Evolutionary conservation across 371 early-diverging fungal genomes (phyloP), one percentile per base, ranked within the genome.

Genomic region (Coelomomyces lativittatus): DNA sequence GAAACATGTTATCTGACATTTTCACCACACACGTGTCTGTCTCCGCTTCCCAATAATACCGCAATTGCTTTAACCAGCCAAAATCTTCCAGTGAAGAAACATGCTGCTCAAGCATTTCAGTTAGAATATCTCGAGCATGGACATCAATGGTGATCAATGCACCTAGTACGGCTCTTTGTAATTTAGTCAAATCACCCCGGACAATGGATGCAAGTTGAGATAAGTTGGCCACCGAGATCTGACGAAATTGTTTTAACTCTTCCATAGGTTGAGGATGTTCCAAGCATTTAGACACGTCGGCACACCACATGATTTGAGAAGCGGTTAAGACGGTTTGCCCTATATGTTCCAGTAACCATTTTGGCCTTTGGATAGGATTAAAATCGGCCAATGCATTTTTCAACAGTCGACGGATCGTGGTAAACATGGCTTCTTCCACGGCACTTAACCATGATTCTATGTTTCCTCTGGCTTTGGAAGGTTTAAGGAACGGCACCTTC

Each of bases 111-210:
- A 55, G 52, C 12, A 77, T 59, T 54, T 77, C 70, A 38, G 71
- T 71, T 40, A 69, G 67, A 44, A 77, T 73, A 56, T 77, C 77
- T 12, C 68, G 59, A 47, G 73, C 73, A 52, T 77, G 77, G 32
- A 77, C 77, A 41, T 77, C 73, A 48, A 77, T 74, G 1, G 77
- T 77, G 45, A 77, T 77, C 28, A 77, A 57, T 3, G 77, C 73
- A 47, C 73, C 77, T 49, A 69, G 70, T 54, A 72, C 72, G 0
- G 57, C 56, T 23, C 77, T 56, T 36, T 76, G 73, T 71, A 76
- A 69, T 39, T 71, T 71, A 2, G 60, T 57, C 48, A 76, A 48
- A 44, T 76, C 77, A 41, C 55, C 63, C 0, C 74, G 56, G 10
- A 73, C 74, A 27, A 57, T 67, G 2, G 72, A 70, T 2, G 77